Base-by-base conservation (phyloP, 345 rosid species). In the Abelmoschus esculentus region DNA sequence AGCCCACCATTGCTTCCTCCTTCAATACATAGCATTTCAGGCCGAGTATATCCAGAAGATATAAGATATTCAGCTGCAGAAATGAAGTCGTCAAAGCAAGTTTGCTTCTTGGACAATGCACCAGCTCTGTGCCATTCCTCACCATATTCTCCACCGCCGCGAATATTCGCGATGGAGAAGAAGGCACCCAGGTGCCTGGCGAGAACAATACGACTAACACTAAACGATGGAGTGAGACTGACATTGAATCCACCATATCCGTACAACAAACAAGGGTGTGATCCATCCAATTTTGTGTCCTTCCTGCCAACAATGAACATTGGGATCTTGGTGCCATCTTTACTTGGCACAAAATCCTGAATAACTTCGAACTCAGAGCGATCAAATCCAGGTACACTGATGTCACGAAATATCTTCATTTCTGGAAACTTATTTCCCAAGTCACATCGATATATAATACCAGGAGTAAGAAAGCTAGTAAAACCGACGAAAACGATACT, bases 121-220 rank as follows among this genome's bases (percentile, higher is more conserved):
- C 98, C 99, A 36, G 91, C 87, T 78, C 90, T 87, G 72, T 95
- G 97, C 99, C 99, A 91, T 75, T 90, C 93, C 83, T 91, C 96
- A 54, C 98, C 99, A 61, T 95, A 59, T 31, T 59, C 63, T 31
- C 63, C 63, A 14, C 99, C 99, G 38, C 99, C 99, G 18, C 98
- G 98, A 17, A 91, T 84, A 74, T 87, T 95, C 65, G 96, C 96
- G 70, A 95, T 72, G 77, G 97, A 91, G 77, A 69, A 83, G 62
- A 95, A 88, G 65, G 80, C 87, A 72, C 96, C 98, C 46, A 95
- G 81, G 80, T 95, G 87, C 74, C 84, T 87, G 34, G 80, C 72
- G n/a, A 90, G 96, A 52, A 86, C 83, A 7, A 79, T 81, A 3
- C 98, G 96, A 46, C 80, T 75, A n/a, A 83, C 87, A 58, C 84